A percentile compares a stretch with the other conserved stretches of the same genome.
phyloP scores from a whole-genome alignment of 1,284 basidiomycete species.

The Cutaneotrichosporon mucoides region DNA sequence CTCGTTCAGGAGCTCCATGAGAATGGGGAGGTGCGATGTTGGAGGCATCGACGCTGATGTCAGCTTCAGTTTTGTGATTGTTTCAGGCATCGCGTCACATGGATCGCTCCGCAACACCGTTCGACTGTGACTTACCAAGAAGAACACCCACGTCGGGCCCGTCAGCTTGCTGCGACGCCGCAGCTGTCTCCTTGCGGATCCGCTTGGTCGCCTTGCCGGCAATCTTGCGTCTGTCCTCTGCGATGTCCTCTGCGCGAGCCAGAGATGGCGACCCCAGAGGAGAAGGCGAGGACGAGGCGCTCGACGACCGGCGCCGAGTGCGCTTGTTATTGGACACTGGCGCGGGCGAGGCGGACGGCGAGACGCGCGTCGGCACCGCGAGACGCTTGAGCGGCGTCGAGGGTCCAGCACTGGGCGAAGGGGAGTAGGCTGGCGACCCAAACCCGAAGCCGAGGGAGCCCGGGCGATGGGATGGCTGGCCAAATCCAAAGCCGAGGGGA shows the following conservation, averaged over 20 bases:
- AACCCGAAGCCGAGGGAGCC: conserved; percentile 10
- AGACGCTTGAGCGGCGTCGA: conserved; percentile 12
- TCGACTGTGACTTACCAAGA: conserved; percentile 31
- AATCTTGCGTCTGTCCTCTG: conserved; percentile 12
- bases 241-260: conserved; percentile 12
- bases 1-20: conserved; percentile 33
- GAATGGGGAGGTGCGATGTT: conserved; percentile 39
- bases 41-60: conserved; percentile 36
- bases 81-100: no score
- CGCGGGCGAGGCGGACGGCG: conserved; percentile 12
- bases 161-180: conserved; percentile 9
- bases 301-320: conserved; percentile 21
- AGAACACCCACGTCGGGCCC: conserved; percentile 40
- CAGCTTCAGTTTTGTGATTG: background rate
- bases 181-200: conserved; percentile 18
- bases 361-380: conserved; percentile 6
- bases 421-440: conserved; percentile 7
- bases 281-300: conserved; percentile 29
- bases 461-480: conserved; percentile 16
- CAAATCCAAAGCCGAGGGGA: conserved; percentile 41
- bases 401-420: background rate
- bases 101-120: no score
- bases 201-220: conserved; percentile 29
- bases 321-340: conserved; percentile 22
- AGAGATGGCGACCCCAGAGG: conserved; percentile 16